Evolutionary conservation across 1,139 yeast genomes (phyloP), one percentile per base, ranked within the genome.

Genomic region (Dujonia santamariae): DNA sequence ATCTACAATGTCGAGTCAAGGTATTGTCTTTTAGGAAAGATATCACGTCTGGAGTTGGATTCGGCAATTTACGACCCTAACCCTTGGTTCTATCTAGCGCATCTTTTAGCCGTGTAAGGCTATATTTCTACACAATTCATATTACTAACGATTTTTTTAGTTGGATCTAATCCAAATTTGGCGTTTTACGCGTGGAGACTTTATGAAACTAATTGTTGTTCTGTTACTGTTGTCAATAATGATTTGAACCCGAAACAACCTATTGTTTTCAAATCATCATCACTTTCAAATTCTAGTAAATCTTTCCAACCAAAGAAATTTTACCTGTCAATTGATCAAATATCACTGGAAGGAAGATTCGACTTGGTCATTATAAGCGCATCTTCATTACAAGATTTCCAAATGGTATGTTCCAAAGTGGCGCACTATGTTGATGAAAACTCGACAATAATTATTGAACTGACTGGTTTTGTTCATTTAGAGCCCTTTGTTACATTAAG

Each of bases 381-480:
- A 33, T 43, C 54, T 21, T 60, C 70, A n/a, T 56, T 70, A 29
- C 75, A 70, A 47, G 69, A 62, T 44, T 65, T 69, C 44, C 74
- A 66, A 46, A 38, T 46, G 4, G 37, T 53, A 6, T 56, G 69
- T 32, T 43, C 46, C 19, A 50, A 46, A 17, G 42, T 68, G 21
- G 45, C 40, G 19, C 61, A 65, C 2, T 53, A 47, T 32, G 43
- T 68, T 18, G 45, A 54, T 29, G 44, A 48, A 14, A 46, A 59
- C 27, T 67, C 86, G 17, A 61, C 78, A 26, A 60, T 84, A 9
- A 61, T 83, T 20, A 59, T 83, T 28, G 94, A 84, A 55, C 74
- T 81, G 38, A 76, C 86, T 1, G 86, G 86, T 5, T 83, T 75
- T 51, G 74, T 84, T 35, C 81, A 80, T 50, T 56, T 84, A 40